Evolutionary conservation across 1,139 yeast species (phyloP).

Genomic region (Debaryomyces sp.): DNA sequence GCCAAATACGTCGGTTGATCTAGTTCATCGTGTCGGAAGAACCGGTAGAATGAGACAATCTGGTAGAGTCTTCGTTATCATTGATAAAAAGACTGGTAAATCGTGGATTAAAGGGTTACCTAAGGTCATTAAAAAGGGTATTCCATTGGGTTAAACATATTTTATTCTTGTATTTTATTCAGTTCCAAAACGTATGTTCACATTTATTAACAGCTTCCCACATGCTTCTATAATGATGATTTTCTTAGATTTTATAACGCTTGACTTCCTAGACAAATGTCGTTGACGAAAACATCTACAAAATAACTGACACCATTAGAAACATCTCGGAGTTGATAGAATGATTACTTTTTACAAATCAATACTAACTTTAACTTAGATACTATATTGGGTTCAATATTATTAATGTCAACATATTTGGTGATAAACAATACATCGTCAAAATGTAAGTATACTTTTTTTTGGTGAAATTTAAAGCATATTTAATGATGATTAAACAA

Average conservation of each 20-base stretch:
- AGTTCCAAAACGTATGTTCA: conserved; percentile 2
- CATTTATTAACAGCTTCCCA: neutral
- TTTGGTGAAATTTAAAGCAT: conserved; percentile 1
- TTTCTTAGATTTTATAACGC: conserved; percentile 10
- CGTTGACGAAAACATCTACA: conserved; percentile 9
- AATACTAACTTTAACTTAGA: neutral
- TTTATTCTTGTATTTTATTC: conserved; percentile 3
- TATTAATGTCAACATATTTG: neutral
- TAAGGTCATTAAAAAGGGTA: conserved; percentile 61
- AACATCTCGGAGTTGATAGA: neutral
- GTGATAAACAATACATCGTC: neutral
- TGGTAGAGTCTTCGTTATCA: conserved; percentile 82
- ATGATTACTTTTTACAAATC: neutral
- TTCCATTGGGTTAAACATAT: conserved; percentile 33
- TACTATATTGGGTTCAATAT: neutral
- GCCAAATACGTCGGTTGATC: conserved; percentile 82
- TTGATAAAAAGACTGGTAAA: conserved; percentile 64
- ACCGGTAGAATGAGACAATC: conserved; percentile 91
- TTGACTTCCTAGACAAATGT: conserved; percentile 11
- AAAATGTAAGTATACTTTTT: conserved; percentile 7
- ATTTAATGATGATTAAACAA: conserved; percentile 21
- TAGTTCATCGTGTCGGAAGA: conserved; percentile 90
- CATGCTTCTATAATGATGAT: conserved; percentile 8
- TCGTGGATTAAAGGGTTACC: conserved; percentile 88
- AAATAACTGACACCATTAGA: conserved; percentile 3